Evolutionary conservation across 1,284 basidiomycete genomes (phyloP), one percentile per base, ranked within the genome.

Genomic region (Ganoderma boninense): DNA sequence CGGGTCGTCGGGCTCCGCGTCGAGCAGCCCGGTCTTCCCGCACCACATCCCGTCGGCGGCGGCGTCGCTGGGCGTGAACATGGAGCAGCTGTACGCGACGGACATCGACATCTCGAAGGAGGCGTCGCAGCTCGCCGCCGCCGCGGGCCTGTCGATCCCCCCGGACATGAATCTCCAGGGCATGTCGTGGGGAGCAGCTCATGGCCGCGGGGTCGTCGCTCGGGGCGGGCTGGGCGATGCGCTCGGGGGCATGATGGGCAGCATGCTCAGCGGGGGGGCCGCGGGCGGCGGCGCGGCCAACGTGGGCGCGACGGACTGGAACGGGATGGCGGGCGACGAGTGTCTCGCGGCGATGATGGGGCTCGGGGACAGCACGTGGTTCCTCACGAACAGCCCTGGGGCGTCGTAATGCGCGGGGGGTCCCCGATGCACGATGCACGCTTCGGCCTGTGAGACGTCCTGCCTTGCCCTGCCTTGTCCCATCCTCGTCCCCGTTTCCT

Each of bases 341-440:
- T 71, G 65, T n/a, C 67, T 74, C 16, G 73, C 73, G 40, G 73
- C 73, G 56, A 70, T 74, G 70, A 74, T 74, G 71, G 71, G 73
- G 11, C 67, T 74, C n/a, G 73, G 65, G 49, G 70, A 67, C 69
- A 68, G 69, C 52, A 62, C 73, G 42, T 74, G 73, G 73, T 74
- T 74, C 69, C 59, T 74, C 49, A 14, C 38, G 68, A 63, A 10
- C 49, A 52, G 49, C 23, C 49, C 49, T 2, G 49, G 49, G 49
- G 20, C 11, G 23, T 52, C 49, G 23, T 52, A 11, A 49, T 49
- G 46, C n/a, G n/a, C n/a, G 16, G 20, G 20, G 20, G 20, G 6
- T n/a, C 7, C 8, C 20, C n/a, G 44, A 32, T 32, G 29, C 29
- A 32, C 29, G 29, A 32, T 42, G 60, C 59, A 10, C 32, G 26